These are phyloP conservation scores for Raffaelea albimanens DNA, from an alignment of 2,329 filamentous ascomycete genomes.

Conservation along the genomic window DNA sequence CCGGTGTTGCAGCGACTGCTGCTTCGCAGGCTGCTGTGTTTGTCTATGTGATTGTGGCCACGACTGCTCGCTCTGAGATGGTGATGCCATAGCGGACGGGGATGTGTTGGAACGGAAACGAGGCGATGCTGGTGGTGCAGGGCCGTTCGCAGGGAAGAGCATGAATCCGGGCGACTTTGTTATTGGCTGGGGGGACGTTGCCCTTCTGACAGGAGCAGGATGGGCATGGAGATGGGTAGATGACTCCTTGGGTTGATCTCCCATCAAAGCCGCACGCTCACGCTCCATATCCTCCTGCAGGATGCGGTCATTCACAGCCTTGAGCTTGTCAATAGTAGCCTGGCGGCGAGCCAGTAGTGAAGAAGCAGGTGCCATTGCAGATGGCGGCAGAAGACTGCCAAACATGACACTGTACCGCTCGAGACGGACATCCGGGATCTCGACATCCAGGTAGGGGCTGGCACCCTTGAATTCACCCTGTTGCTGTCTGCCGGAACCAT, in stretches of 20 bases:
- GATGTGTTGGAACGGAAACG: slow-evolving; percentile 45
- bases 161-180: neutral
- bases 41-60: slow-evolving; percentile 22
- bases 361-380: slow-evolving; percentile 18
- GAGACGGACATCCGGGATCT: slow-evolving; percentile 71
- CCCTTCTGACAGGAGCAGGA: slow-evolving; percentile 10
- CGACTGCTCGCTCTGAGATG: slow-evolving; percentile 23
- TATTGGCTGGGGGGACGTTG: no score
- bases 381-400: slow-evolving; percentile 52
- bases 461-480: no score
- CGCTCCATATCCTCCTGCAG: slow-evolving; percentile 22
- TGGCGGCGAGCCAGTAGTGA: slow-evolving; percentile 47
- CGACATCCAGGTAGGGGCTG: slow-evolving; percentile 53
- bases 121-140: slow-evolving; percentile 20
- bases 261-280: neutral
- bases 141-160: slow-evolving; percentile 6
- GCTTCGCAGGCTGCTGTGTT: neutral
- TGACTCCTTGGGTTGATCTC: no score
- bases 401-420: slow-evolving; percentile 97
- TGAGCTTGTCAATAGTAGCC: slow-evolving; percentile 48
- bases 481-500: no score
- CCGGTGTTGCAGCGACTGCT: no score
- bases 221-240: no score
- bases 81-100: neutral
- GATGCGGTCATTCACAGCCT: slow-evolving; percentile 38